phyloP scores from a whole-genome alignment of 1,284 basidiomycete species.

The Chalciporus piperatoides region DNA sequence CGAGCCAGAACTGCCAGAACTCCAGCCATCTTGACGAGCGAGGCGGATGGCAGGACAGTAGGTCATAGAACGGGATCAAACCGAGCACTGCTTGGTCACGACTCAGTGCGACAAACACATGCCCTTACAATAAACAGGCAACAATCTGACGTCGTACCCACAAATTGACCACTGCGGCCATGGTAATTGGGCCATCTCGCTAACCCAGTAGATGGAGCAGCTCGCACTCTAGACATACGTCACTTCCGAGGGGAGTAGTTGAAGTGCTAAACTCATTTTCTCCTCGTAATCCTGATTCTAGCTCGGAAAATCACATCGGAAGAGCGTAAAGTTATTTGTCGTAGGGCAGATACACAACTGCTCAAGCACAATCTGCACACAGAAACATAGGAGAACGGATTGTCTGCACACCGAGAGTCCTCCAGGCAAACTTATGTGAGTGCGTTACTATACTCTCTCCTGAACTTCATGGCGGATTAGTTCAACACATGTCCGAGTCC shows the following conservation, averaged over 20 bases:
- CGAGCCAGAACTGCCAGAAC: constrained; percentile 7
- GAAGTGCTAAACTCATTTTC: too few relatives aligned
- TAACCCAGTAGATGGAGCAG: too few relatives aligned
- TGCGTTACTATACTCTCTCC: constrained; percentile 36
- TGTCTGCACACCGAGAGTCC: constrained; percentile 73
- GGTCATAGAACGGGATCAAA: not conserved
- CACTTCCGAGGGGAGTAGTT: too few relatives aligned
- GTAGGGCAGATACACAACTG: too few relatives aligned
- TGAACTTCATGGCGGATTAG: constrained; percentile 90
- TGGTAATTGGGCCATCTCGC: too few relatives aligned
- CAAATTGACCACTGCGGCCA: too few relatives aligned
- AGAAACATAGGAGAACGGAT: constrained; percentile 61
- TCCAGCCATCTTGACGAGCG: constrained; percentile 13
- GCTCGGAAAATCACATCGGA: too few relatives aligned
- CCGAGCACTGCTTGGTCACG: not conserved
- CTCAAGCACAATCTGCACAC: too few relatives aligned
- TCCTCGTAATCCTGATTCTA: too few relatives aligned
- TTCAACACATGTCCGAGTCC: constrained; percentile 66
- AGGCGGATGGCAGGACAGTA: not conserved
- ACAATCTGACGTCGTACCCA: too few relatives aligned
- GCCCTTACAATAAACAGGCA: constrained; percentile 16
- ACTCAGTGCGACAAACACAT: not conserved
- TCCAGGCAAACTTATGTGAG: constrained; percentile 65
- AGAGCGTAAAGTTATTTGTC: too few relatives aligned
- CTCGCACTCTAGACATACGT: too few relatives aligned